Evolutionary conservation across 164 flowering plant species (phyloP).

Genomic region (Amborella trichopoda): DNA sequence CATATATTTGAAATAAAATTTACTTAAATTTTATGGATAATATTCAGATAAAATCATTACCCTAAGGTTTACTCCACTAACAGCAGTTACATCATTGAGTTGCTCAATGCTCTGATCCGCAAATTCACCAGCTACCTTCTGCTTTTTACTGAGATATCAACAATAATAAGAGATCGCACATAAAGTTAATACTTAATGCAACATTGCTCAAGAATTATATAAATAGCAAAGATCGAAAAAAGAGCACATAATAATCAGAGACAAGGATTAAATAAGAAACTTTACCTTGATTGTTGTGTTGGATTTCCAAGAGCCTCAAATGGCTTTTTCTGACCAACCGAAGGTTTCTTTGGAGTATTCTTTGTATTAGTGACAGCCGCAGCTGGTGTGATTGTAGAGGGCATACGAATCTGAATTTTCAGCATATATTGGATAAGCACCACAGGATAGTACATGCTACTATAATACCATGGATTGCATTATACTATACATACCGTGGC

Average conservation of each 20-base stretch:
- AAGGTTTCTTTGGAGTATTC: conserved; percentile 54
- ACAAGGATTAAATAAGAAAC: not conserved
- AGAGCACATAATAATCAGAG: not conserved
- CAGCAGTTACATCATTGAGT: conserved; percentile 98
- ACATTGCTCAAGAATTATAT: too few relatives aligned
- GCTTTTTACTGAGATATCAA: conserved; percentile 71
- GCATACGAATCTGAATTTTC: conserved; percentile 29
- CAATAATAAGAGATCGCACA: conserved; percentile 1
- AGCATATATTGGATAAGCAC: too few relatives aligned
- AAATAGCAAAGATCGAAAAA: not conserved
- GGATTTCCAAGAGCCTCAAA: conserved; percentile 55
- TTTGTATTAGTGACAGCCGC: conserved; percentile 31
- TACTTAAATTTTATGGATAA: not conserved
- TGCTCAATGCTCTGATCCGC: conserved; percentile 90
- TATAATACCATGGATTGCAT: too few relatives aligned
- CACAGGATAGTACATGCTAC: too few relatives aligned
- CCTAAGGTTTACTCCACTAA: conserved; percentile 88
- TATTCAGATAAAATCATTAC: conserved; percentile 33
- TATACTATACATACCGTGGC: not conserved
- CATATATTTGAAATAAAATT: not conserved
- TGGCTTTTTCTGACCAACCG: conserved; percentile 81
- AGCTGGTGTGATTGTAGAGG: conserved; percentile 31
- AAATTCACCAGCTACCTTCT: conserved; percentile 67
- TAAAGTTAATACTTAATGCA: too few relatives aligned
- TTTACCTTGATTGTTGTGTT: conserved; percentile 52